These are phyloP conservation scores for Saturnispora ahearnii DNA, from an alignment of 805 yeast species.

Conservation along the genomic window DNA sequence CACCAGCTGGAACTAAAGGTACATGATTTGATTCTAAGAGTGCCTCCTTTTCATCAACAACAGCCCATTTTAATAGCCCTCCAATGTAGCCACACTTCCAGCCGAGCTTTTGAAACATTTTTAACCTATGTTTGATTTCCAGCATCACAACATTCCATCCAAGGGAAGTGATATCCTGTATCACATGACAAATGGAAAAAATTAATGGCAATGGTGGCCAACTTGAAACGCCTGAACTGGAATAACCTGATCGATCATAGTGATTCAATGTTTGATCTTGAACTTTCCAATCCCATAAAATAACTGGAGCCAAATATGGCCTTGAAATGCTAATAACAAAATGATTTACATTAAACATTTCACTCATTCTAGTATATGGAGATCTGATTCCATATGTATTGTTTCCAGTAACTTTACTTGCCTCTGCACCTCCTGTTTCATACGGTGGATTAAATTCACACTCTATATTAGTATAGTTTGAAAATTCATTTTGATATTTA, in stretches of 20 bases:
- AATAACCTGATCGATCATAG: background rate
- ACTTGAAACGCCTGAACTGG: background rate
- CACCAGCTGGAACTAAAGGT: constrained; percentile 81
- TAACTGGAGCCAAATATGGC: constrained; percentile 86
- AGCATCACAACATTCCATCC: constrained; percentile 51
- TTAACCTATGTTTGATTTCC: constrained; percentile 79
- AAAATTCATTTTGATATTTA: constrained; percentile 30
- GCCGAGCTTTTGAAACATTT: constrained; percentile 71
- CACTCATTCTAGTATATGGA: constrained; percentile 84
- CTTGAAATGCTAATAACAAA: constrained; percentile 86
- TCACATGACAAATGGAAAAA: constrained; percentile 10
- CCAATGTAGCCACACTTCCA: constrained; percentile 37
- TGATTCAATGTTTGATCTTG: constrained; percentile 19
- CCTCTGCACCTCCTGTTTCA: constrained; percentile 30
- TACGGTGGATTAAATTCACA: constrained; percentile 34
- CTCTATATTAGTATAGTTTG: constrained; percentile 16
- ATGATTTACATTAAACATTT: constrained; percentile 89
- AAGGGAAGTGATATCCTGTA: constrained; percentile 27
- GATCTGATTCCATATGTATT: constrained; percentile 25
- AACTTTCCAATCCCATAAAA: constrained; percentile 75
- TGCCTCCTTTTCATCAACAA: constrained; percentile 84
- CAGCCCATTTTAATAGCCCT: constrained; percentile 59
- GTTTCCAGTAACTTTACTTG: constrained; percentile 9
- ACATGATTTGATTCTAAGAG: constrained; percentile 67
- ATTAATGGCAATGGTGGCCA: background rate